These are phyloP conservation scores for Raddia guianensis DNA, from an alignment of 176 grass and related monocot species.

Conservation along the genomic window DNA sequence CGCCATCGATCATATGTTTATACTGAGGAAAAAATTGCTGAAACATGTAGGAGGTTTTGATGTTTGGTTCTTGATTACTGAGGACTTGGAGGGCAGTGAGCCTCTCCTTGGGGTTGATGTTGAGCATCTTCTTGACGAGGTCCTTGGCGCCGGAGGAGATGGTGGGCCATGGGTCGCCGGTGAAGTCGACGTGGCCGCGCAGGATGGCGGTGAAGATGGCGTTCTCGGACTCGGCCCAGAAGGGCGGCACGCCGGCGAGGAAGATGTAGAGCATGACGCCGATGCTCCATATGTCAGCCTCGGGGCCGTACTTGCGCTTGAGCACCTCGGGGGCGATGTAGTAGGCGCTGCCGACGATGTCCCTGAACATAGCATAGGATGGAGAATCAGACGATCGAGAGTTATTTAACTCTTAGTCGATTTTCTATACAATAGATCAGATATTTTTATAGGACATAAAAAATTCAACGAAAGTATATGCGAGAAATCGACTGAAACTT, in stretches of 20 bases:
- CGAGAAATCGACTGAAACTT: too few species aligned
- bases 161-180: constrained; percentile 68
- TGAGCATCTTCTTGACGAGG: constrained; percentile 72
- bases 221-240: constrained; percentile 80
- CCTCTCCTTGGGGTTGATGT: constrained; percentile 69
- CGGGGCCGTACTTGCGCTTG: constrained; percentile 66
- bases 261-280: constrained; percentile 94
- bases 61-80: constrained; percentile 45
- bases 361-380: constrained; percentile 30
- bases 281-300: constrained; percentile 85
- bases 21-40: not conserved
- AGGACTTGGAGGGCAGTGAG: constrained; percentile 77
- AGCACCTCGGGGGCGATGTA: constrained; percentile 89
- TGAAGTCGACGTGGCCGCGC: constrained; percentile 56
- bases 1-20: not conserved
- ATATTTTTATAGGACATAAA: too few species aligned
- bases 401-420: too few species aligned
- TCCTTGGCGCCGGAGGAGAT: constrained; percentile 71
- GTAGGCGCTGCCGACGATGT: constrained; percentile 81
- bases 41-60: not conserved
- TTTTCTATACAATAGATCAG: too few species aligned
- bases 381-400: too few species aligned
- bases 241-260: constrained; percentile 74
- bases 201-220: constrained; percentile 83
- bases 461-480: too few species aligned